Evolutionary conservation across 345 rosid species (phyloP).

Genomic region (Bretschneidera sinensis): DNA sequence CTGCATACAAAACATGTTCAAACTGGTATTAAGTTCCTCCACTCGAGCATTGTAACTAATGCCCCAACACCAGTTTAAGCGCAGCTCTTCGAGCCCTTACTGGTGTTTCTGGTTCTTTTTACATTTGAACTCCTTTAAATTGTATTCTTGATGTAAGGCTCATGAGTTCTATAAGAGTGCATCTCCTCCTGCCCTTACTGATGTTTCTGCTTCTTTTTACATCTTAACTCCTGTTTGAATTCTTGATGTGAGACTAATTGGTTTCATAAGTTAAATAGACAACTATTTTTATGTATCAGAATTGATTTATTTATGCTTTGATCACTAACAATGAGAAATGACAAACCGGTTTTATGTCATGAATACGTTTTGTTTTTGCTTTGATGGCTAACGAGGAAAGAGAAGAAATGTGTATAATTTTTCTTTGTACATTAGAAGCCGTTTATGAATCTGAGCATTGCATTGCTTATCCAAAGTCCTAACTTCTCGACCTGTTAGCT

Average conservation of each 20-base stretch:
- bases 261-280: too few relatives aligned
- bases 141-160: neutral
- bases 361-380: too few relatives aligned
- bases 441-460: too few relatives aligned
- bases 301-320: conserved; percentile 7
- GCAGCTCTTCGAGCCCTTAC: too few relatives aligned
- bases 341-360: too few relatives aligned
- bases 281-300: neutral
- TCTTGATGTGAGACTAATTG: neutral
- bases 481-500: too few relatives aligned
- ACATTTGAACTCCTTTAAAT: neutral
- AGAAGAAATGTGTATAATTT: too few relatives aligned
- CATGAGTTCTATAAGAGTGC: neutral
- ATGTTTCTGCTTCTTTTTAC: neutral
- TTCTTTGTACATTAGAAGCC: too few relatives aligned
- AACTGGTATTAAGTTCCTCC: conserved; percentile 39
- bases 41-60: conserved; percentile 13
- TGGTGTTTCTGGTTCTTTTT: neutral
- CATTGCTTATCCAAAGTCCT: too few relatives aligned
- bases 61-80: neutral
- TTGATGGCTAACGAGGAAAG: too few relatives aligned
- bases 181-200: too few relatives aligned
- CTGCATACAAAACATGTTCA: conserved; percentile 33
- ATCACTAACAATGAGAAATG: neutral
- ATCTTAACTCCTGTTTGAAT: neutral